Evolutionary conservation across 306 rosid species (phyloP), one percentile per base, ranked within the genome.

Genomic region (Cicer arietinum): DNA sequence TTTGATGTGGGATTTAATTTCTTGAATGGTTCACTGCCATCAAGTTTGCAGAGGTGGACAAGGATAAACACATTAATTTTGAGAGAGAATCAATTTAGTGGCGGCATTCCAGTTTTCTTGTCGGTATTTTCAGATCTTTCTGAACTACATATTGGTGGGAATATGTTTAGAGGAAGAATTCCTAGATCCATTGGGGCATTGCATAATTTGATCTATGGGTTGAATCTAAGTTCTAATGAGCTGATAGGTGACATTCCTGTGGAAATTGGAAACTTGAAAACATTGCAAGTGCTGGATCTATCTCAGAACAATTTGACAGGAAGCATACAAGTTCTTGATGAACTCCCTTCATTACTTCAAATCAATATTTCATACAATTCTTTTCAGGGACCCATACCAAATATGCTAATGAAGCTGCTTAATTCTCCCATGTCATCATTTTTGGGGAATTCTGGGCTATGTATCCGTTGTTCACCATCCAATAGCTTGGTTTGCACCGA

Each of bases 261-360:
- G 0, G 96, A 86, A 80, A 60, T 94, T 0, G 76, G 82, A 16
- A 80, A 67, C 25, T 59, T 91, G 75, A 61, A 48, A 14, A 76
- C 0, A 17, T 80, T 90, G 13, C 81, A 41, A 72, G n/a, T 5
- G 7, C n/a, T 94, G 59, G 96, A 90, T 81, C 50, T 94, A 13
- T 91, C 98, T 64, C 83, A 46, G 22, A 94, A 91, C 86, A 86
- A 91, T 73, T 85, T 94, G 86, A 87, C 89, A 14, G 97, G 97
- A 80, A 81, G 75, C 79, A 72, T 87, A 56, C 9, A 68, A 2
- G 81, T 73, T 63, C 85, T 94, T 18, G 89, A 71, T 14, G 67
- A 75, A 13, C 82, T 91, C 47, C 16, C 11, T 44, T 87, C 95
- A 17, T 54, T 91, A 51, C n/a, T 66, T 43, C 71, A 79, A 73